Evolutionary conservation across 106 monocot species (phyloP).

Genomic region (Chionographis japonica): DNA sequence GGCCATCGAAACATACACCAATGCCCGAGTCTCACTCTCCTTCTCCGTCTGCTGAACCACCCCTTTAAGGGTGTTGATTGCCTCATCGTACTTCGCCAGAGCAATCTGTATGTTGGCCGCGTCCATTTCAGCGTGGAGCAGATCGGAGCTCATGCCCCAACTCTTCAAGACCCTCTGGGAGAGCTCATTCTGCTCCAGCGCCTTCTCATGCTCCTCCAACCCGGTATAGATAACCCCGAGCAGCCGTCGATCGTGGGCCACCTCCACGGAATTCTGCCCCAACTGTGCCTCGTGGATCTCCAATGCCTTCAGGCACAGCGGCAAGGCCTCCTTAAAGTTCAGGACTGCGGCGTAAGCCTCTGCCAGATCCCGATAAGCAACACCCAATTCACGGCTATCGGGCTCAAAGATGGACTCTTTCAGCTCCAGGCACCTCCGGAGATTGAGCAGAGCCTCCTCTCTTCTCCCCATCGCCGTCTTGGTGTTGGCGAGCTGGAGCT

Average conservation of each 20-base stretch:
- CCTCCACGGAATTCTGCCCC: constrained; percentile 75
- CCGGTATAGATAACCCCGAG: constrained; percentile 89
- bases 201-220: constrained; percentile 71
- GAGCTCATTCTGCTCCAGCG: constrained; percentile 73
- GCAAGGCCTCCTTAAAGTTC: constrained; percentile 77
- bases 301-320: constrained; percentile 62
- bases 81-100: constrained; percentile 72
- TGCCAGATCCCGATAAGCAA: constrained; percentile 51
- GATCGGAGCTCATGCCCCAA: constrained; percentile 56
- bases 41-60: constrained; percentile 48
- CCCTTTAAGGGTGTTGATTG: constrained; percentile 47
- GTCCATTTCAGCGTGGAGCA: constrained; percentile 68
- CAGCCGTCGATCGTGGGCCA: constrained; percentile 66
- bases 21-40: constrained; percentile 56
- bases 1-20: constrained; percentile 79
- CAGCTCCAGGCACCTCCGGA: constrained; percentile 58
- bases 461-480: constrained; percentile 77
- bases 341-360: constrained; percentile 74
- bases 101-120: constrained; percentile 87
- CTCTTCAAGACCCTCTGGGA: constrained; percentile 68
- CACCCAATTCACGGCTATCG: constrained; percentile 49
- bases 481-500: constrained; percentile 67
- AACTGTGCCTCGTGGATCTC: constrained; percentile 50
- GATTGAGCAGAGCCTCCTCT: constrained; percentile 65
- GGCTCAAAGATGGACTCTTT: constrained; percentile 65